Evolutionary conservation across 208 protist species (phyloP).

Genomic region (Angomonas ambiguus): DNA sequence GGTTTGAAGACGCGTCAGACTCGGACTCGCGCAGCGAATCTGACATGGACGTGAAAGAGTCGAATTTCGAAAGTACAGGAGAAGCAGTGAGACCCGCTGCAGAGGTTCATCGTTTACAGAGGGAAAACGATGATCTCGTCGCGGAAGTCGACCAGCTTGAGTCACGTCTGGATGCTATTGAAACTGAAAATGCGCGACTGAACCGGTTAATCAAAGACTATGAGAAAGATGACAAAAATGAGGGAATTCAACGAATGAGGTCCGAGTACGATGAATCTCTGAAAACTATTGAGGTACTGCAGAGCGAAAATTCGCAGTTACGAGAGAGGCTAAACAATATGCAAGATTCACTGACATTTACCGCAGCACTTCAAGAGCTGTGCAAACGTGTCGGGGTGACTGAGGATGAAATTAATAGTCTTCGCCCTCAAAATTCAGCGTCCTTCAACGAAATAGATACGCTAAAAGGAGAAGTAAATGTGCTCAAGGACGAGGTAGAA

Average conservation of each 20-base stretch:
- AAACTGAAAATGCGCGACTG: conserved; percentile 62
- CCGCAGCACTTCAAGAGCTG: conserved; percentile 72
- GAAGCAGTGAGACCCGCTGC: neutral
- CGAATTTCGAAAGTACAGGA: neutral
- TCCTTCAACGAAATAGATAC: conserved; percentile 80
- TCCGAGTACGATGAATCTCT: conserved; percentile 51
- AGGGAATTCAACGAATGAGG: conserved; percentile 61
- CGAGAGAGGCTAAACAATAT: conserved; percentile 71
- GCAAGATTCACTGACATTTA: conserved; percentile 84
- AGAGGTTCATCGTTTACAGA: conserved; percentile 21
- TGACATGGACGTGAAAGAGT: neutral
- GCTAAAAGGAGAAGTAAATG: conserved; percentile 62
- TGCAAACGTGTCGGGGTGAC: conserved; percentile 77
- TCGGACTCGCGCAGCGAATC: conserved; percentile 5
- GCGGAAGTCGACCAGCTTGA: conserved; percentile 70
- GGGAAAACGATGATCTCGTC: conserved; percentile 68
- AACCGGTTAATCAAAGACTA: conserved; percentile 61
- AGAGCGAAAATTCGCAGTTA: conserved; percentile 78
- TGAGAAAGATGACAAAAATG: conserved; percentile 49
- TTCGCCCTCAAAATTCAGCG: conserved; percentile 48
- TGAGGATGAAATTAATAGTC: conserved; percentile 80
- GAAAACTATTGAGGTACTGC: conserved; percentile 56
- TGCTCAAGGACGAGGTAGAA: conserved; percentile 83
- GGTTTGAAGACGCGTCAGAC: conserved; percentile 15
- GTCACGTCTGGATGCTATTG: conserved; percentile 48